Base-by-base conservation (phyloP, 2,329 filamentous ascomycete genomes). In the Colletotrichum siamense region DNA sequence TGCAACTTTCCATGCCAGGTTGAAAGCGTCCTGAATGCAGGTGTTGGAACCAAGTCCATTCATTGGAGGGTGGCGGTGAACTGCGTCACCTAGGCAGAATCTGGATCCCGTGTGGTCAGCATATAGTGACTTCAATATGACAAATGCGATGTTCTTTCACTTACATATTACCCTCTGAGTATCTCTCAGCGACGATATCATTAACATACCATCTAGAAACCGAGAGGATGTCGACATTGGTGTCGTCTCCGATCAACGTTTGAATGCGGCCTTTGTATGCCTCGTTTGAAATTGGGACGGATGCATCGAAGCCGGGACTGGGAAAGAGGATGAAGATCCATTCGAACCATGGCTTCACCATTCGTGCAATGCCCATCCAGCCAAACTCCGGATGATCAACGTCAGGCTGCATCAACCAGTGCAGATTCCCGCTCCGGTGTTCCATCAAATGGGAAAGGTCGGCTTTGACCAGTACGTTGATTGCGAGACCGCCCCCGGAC, bases 11-110 rank as follows among this genome's bases (percentile, higher is more conserved):
- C 87, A 89, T 8, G 86, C 87, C 6, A 89, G 81, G 71, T 89
- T 89, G 77, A 84, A 88, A 1, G 86, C 86, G 75, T 89, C 88
- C 77, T 88, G 86, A 15, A 89, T 86, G 71, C 88, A 90, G 3
- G 88, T 90, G 77, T 90, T 90, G 44, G 84, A 86, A 4, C 89
- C 88, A 1, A 90, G 84, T 0, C 88, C 89, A 71, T 89, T 87
- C 3, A 85, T 80, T 1, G 89, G 89, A 9, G 89, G 88, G 77
- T 91, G 89, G 4, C 88, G 85, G 79, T 91, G 36, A 9, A 44
- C 36, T 44, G 36, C 36, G 36, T 44, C 36, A 18, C 36, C 36
- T 4, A 44, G 36, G 36, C 36, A 44, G 36, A 44, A 44, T 44
- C 36, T 44, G 36, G 2, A 18, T 44, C 5, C 8, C 36, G 15